phyloP scores from a whole-genome alignment of 2,329 filamentous ascomycete genomes.

The Allantophomopsis cytisporea region DNA sequence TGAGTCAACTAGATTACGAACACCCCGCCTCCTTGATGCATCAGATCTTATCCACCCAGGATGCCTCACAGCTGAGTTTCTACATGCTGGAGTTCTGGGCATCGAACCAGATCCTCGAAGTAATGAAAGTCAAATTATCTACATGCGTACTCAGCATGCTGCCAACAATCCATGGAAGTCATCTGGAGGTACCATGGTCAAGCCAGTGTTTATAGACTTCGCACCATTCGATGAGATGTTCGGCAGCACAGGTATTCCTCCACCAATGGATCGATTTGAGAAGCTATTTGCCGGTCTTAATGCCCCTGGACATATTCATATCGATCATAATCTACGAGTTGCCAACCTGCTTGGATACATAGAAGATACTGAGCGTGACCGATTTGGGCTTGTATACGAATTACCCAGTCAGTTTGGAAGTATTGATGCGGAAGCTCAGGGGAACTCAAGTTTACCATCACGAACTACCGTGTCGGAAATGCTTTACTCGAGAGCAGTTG shows the following conservation, averaged over 20 bases:
- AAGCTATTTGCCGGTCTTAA: conserved; percentile 44
- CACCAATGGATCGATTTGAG: conserved; percentile 50
- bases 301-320: conserved; percentile 32
- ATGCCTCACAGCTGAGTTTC: conserved; percentile 13
- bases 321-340: conserved; percentile 44
- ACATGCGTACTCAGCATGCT: conserved; percentile 14
- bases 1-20: conserved; percentile 45
- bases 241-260: conserved; percentile 46
- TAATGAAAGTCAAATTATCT: conserved; percentile 21
- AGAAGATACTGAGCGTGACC: conserved; percentile 56
- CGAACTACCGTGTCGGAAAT: conserved; percentile 38
- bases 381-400: conserved; percentile 64
- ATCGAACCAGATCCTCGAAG: conserved; percentile 9
- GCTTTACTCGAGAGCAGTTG: conserved; percentile 27
- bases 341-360: conserved; percentile 56
- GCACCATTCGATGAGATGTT: conserved; percentile 50
- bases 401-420: conserved; percentile 53
- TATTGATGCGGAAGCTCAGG: conserved; percentile 37
- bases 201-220: conserved; percentile 57
- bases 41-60: conserved; percentile 30
- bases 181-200: conserved; percentile 8
- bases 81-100: conserved; percentile 1
- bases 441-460: conserved; percentile 20
- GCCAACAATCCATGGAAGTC: conserved; percentile 9
- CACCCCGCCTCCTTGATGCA: conserved; percentile 46